Conservation (phyloP, 805 yeast species). For the Candida michaelii region DNA sequence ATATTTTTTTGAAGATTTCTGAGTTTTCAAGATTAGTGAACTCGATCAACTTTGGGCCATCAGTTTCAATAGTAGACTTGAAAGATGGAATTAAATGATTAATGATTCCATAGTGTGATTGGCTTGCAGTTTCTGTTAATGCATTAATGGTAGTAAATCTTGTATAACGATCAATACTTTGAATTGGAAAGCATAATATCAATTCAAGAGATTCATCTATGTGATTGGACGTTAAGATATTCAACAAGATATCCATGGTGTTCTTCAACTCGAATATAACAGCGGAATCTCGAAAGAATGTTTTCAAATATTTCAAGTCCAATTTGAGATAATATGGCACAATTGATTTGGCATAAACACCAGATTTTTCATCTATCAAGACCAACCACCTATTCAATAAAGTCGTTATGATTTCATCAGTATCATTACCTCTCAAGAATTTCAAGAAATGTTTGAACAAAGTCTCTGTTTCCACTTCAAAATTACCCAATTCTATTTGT, state of each 20-base stretch:
- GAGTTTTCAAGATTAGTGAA: constrained; percentile 1
- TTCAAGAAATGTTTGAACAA: constrained; percentile 14
- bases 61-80: constrained; percentile 50
- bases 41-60: background rate
- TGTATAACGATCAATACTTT: constrained; percentile 33
- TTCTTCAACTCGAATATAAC: constrained; percentile 1
- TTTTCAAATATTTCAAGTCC: background rate
- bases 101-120: background rate
- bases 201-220: constrained; percentile 4
- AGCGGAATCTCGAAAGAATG: background rate
- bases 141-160: constrained; percentile 12
- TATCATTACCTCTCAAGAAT: constrained; percentile 10
- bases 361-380: constrained; percentile 29
- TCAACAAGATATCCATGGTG: background rate
- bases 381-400: constrained; percentile 57
- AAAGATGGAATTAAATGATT: constrained; percentile 50
- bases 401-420: constrained; percentile 13
- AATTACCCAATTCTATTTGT: constrained; percentile 43
- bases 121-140: constrained; percentile 22
- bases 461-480: background rate
- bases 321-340: constrained; percentile 1
- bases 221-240: background rate
- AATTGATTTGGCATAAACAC: constrained; percentile 1
- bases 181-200: constrained; percentile 44
- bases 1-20: constrained; percentile 5